A percentile compares a stretch with the other conserved stretches of the same genome.
Conservation (phyloP, 1,139 yeast species). For the Lizanozyma gosingica region DNA sequence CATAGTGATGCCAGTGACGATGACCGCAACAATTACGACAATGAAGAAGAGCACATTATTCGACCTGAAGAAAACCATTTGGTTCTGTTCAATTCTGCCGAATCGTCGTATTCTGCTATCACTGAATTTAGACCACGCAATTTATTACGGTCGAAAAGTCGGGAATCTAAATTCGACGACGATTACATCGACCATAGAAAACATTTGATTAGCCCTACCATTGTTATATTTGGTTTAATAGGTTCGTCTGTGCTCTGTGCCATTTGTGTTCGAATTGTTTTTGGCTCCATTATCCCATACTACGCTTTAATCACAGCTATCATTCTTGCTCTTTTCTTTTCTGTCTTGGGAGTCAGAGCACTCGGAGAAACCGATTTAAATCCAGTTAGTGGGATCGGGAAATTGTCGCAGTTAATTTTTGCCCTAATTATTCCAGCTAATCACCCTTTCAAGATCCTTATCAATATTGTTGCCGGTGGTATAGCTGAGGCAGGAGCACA, state of each 20-base stretch:
- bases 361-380: constrained; percentile 94
- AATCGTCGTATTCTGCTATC: neutral
- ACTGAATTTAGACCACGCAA: neutral
- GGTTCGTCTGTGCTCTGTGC: constrained; percentile 62
- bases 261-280: constrained; percentile 52
- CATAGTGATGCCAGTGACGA: constrained; percentile 5
- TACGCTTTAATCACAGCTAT: constrained; percentile 65
- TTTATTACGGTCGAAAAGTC: neutral
- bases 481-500: constrained; percentile 98
- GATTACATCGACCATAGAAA: constrained; percentile 7
- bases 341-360: constrained; percentile 85
- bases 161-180: neutral
- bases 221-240: constrained; percentile 53
- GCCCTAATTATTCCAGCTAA: constrained; percentile 70
- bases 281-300: constrained; percentile 63
- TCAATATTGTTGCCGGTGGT: constrained; percentile 90
- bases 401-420: constrained; percentile 79
- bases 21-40: constrained; percentile 7
- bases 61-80: neutral
- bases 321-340: constrained; percentile 63
- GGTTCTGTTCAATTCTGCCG: neutral
- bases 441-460: constrained; percentile 74
- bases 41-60: neutral
- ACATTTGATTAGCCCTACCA: constrained; percentile 41
- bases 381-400: constrained; percentile 96